phyloP scores from a whole-genome alignment of 805 yeast species.

The Torulaspora delbrueckii region DNA sequence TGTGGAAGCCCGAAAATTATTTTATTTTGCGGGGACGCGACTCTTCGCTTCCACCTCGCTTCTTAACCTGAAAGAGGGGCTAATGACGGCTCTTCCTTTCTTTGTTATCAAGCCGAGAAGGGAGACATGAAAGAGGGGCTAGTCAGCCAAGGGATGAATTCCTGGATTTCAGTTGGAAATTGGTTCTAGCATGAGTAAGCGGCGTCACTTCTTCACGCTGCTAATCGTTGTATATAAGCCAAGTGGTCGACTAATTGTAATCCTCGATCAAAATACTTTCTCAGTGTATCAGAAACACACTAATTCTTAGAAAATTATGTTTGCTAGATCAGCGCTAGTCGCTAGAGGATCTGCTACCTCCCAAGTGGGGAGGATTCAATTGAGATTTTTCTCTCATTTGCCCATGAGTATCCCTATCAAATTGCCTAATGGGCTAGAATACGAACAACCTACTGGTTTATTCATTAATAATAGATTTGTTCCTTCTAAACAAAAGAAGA shows the following conservation, averaged over 20 bases:
- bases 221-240: no score
- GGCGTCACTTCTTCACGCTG: no score
- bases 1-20: not conserved
- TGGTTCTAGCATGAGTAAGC: no score
- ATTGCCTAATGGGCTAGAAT: slow-evolving; percentile 68
- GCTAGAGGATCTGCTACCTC: slow-evolving; percentile 7
- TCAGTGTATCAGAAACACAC: not conserved
- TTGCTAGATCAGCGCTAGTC: slow-evolving; percentile 9
- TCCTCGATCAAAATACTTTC: not conserved
- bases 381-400: slow-evolving; percentile 35
- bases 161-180: no score
- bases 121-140: no score
- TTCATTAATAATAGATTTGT: slow-evolving; percentile 78
- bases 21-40: not conserved
- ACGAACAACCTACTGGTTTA: slow-evolving; percentile 77
- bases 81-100: no score
- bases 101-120: no score
- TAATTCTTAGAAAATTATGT: slow-evolving; percentile 1
- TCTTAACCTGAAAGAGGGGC: no score
- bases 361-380: slow-evolving; percentile 9
- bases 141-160: no score
- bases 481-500: slow-evolving; percentile 51
- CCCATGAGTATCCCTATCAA: slow-evolving; percentile 46
- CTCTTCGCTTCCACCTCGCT: not conserved
- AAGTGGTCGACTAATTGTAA: no score